Percentiles rank a stretch among this genome's conserved stretches.
Evolutionary conservation across 2,329 filamentous ascomycete species (phyloP).

Genomic region (Karstenula rhodostoma): DNA sequence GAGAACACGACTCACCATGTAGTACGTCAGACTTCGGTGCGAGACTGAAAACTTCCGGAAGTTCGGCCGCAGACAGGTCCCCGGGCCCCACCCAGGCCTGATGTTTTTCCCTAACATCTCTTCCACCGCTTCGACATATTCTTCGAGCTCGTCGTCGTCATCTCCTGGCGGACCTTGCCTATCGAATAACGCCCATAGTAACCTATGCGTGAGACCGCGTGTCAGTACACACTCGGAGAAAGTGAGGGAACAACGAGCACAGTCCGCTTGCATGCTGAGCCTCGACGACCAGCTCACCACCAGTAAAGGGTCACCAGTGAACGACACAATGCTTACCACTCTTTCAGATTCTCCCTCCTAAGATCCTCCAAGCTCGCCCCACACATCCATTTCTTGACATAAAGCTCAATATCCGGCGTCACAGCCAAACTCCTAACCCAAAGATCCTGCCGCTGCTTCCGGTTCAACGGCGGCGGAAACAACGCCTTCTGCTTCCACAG

Average conservation of each 20-base stretch:
- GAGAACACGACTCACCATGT: conserved; percentile 54
- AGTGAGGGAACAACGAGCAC: too few species aligned
- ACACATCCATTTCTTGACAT: conserved; percentile 69
- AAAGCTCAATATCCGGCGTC: conserved; percentile 61
- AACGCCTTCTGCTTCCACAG: conserved; percentile 59
- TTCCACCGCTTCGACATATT: conserved; percentile 61
- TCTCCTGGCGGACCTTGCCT: conserved; percentile 48
- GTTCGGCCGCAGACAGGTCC: conserved; percentile 65
- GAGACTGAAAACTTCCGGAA: conserved; percentile 65
- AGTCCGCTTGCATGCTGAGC: too few species aligned
- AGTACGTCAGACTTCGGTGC: conserved; percentile 68
- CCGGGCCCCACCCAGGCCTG: conserved; percentile 61
- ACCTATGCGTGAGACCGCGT: too few species aligned
- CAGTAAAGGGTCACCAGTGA: background rate
- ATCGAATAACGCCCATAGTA: conserved; percentile 72
- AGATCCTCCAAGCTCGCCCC: conserved; percentile 64
- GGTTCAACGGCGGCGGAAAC: conserved; percentile 55
- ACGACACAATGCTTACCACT: conserved; percentile 54
- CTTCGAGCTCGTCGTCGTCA: conserved; percentile 60
- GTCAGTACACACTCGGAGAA: too few species aligned
- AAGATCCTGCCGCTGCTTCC: conserved; percentile 58
- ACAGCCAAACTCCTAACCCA: conserved; percentile 63
- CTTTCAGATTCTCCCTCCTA: conserved; percentile 67
- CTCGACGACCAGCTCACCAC: background rate
- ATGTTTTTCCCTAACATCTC: conserved; percentile 58